A percentile compares a stretch with the other conserved stretches of the same genome.
Conservation (phyloP, 2,329 filamentous ascomycete genomes). For the Westerdykella sp. region DNA sequence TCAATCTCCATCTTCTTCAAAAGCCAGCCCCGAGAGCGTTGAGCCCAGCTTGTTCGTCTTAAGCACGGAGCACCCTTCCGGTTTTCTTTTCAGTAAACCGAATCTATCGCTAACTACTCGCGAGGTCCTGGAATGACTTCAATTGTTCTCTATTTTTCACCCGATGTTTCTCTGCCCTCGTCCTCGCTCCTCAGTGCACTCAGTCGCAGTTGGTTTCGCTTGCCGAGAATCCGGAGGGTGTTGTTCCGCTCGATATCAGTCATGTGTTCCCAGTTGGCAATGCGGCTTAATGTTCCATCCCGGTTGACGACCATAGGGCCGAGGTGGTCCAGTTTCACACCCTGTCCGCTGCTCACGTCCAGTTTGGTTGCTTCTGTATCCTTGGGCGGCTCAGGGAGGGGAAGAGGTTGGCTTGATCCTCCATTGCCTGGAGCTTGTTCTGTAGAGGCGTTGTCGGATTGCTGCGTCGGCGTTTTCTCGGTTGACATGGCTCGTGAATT, state of each 20-base stretch:
- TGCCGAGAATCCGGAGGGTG: slow-evolving; percentile 60
- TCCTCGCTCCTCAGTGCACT: slow-evolving; percentile 46
- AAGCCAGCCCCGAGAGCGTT: no score
- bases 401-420: slow-evolving; percentile 3
- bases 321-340: slow-evolving; percentile 58
- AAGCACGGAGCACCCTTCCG: no score
- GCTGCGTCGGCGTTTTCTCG: no score
- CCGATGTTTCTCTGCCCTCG: background rate
- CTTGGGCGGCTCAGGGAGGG: slow-evolving; percentile 9
- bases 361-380: slow-evolving; percentile 26
- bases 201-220: slow-evolving; percentile 60
- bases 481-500: no score
- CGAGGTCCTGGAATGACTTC: no score
- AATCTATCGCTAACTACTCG: no score
- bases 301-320: slow-evolving; percentile 69
- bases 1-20: no score
- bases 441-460: no score
- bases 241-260: slow-evolving; percentile 60
- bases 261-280: slow-evolving; percentile 70
- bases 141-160: no score
- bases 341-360: slow-evolving; percentile 27
- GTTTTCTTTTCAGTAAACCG: no score
- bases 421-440: background rate
- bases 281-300: slow-evolving; percentile 64
- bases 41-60: no score